Evolutionary conservation across 2,329 filamentous ascomycete species (phyloP), one percentile per base, ranked within the genome.

Genomic region (Colletotrichum horii): DNA sequence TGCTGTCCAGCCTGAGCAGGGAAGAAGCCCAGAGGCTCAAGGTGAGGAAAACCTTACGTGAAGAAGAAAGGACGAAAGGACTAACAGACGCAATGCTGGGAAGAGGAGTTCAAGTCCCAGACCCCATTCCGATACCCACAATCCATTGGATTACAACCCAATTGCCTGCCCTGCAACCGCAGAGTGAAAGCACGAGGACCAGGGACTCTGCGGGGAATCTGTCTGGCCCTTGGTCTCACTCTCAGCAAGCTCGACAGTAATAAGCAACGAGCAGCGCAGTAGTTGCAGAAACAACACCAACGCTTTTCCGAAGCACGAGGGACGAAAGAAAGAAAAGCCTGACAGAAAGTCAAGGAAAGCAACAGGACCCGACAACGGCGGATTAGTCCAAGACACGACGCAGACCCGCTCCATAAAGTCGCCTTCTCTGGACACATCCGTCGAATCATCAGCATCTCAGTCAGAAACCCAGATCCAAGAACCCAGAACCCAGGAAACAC

Each of bases 61-160:
- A 70, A 66, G 61, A 72, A 72, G 73, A 67, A 72, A 58, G 26
- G 36, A 52, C 32, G 34, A 70, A 52, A 64, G 52, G 43, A 69
- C 70, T 73, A 43, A 69, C 22, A 48, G 28, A 71, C 28, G 38
- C 16, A 71, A 71, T 55, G 68, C 60, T 65, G 30, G 38, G 24
- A 55, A 71, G 68, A 38, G 24, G 36, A 65, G 30, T 26, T 7
- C 14, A 72, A 62, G 32, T 62, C 43, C n/a, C 43, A 34, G 32
- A 56, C 43, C 43, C 43, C 34, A 62, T 28, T 19, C 22, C 16
- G 4, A 66, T 22, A 60, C 30, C 58, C 66, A 70, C 66, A 22
- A 34, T 32, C 26, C n/a, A 68, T 68, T 68, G 66, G 66, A 24
- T 60, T 15, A 14, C 19, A 48, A 22, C 30, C 30, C 26, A 36